These are phyloP conservation scores for Cyanidiococcus yangmingshanensis DNA, from an alignment of 23 red algal species.

Conservation along the genomic window DNA sequence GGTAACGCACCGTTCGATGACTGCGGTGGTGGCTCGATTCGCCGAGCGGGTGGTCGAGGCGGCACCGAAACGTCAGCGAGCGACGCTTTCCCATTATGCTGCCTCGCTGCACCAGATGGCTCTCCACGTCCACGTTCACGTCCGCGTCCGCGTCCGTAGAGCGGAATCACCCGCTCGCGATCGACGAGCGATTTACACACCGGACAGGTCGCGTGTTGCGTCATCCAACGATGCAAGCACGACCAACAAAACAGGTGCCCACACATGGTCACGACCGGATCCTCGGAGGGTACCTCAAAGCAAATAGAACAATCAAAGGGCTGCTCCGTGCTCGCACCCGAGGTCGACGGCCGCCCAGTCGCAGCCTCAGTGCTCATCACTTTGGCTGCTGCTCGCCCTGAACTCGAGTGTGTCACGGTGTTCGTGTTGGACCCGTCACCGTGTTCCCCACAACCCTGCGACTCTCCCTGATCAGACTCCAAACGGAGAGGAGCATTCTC, in stretches of 20 bases:
- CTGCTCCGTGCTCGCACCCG: neutral
- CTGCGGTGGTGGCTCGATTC: conserved; percentile 3
- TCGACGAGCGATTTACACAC: conserved; percentile 75
- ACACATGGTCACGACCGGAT: conserved; percentile 87
- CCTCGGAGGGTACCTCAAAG: conserved; percentile 59
- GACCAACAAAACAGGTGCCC: conserved; percentile 99
- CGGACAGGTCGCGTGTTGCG: conserved; percentile 55
- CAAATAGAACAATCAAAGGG: conserved; percentile 96
- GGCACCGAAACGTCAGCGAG: neutral
- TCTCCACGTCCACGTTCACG: neutral
- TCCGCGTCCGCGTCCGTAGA: conserved; percentile 67
- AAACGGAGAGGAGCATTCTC: no score
- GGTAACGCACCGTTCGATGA: neutral
- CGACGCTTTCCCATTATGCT: neutral
- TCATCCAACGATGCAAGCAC: conserved; percentile 64
- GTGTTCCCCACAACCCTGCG: no score
- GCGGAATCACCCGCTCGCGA: conserved; percentile 62
- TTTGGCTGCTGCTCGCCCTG: no score
- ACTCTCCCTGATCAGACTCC: no score
- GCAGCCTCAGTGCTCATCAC: no score
- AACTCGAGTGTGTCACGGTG: no score
- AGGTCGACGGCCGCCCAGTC: no score
- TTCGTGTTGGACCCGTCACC: no score
- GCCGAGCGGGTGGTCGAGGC: neutral
- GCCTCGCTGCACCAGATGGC: neutral